Evolutionary conservation across 306 rosid genomes (phyloP), one percentile per base, ranked within the genome.

Genomic region (Cajanus cajan): DNA sequence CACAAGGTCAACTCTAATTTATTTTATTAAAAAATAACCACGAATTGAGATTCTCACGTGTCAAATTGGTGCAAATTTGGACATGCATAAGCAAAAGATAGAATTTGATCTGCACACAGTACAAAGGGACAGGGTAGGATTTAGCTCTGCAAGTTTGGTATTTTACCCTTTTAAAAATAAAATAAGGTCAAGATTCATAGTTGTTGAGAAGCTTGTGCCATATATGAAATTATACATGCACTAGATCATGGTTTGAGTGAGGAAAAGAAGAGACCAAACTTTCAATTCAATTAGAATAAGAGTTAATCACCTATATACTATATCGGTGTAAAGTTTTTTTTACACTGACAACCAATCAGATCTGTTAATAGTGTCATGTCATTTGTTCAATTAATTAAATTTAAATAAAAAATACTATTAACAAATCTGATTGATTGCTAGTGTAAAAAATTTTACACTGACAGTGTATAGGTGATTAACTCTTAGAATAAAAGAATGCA

Each of bases 251-350:
- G 94, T 85, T 90, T 71, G 41, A 78, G 57, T 18, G 8, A 83
- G 87, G 90, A 81, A 92, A 92, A 82, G 89, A 81, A 92, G 97
- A 92, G 92, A 83, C 98, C 89, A 85, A 89, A 87, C 97, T 88
- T 85, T 78, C 69, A 79, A 67, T 34, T 80, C 89, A 86, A 78
- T 54, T 48, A 33, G 80, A 81, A 55, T 69, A n/a, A n/a, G n/a
- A n/a, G n/a, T n/a, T n/a, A n/a, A n/a, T n/a, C n/a, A n/a, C n/a
- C n/a, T n/a, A n/a, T n/a, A n/a, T n/a, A n/a, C n/a, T n/a, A n/a
- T n/a, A n/a, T n/a, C n/a, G n/a, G n/a, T n/a, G n/a, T n/a, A n/a
- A n/a, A n/a, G n/a, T n/a, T n/a, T n/a, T n/a, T n/a, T n/a, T n/a
- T n/a, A n/a, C n/a, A n/a, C n/a, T n/a, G n/a, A n/a, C n/a, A n/a